Evolutionary conservation across 768 basidiomycete genomes (phyloP).

Genomic region (Termitomyces sp.): DNA sequence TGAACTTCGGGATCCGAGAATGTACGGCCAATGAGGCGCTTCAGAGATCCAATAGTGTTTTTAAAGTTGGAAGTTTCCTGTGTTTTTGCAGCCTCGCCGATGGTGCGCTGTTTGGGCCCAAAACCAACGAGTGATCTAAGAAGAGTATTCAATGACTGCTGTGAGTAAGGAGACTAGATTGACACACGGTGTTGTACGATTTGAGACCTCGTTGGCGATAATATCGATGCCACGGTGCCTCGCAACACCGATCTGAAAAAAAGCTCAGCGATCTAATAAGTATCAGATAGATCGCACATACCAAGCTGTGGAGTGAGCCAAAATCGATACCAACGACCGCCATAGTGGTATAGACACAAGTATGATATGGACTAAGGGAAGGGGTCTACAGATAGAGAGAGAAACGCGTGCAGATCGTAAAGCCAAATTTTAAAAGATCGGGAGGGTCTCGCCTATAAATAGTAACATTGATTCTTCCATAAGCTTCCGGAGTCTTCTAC

Average conservation of each 20-base stretch:
- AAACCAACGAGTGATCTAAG: slow-evolving; percentile 89
- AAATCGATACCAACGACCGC: slow-evolving; percentile 95
- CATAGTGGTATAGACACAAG: slow-evolving; percentile 40
- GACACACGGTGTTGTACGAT: slow-evolving; percentile 91
- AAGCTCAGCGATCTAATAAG: slow-evolving; percentile 6
- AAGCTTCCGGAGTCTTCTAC: slow-evolving; percentile 20
- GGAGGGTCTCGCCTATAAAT: slow-evolving; percentile 16
- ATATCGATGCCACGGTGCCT: slow-evolving; percentile 97
- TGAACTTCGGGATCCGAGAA: slow-evolving; percentile 76
- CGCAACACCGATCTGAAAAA: slow-evolving; percentile 83
- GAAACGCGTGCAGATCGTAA: slow-evolving; percentile 7
- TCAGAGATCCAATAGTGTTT: slow-evolving; percentile 92
- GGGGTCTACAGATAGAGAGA: slow-evolving; percentile 8
- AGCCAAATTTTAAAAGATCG: slow-evolving; percentile 17
- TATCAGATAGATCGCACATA: slow-evolving; percentile 22
- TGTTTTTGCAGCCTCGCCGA: slow-evolving; percentile 95
- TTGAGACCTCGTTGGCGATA: slow-evolving; percentile 96
- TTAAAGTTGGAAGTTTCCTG: slow-evolving; percentile 97
- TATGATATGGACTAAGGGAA: slow-evolving; percentile 8
- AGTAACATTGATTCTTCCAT: slow-evolving; percentile 15
- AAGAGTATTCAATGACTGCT: not conserved
- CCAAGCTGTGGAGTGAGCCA: slow-evolving; percentile 87
- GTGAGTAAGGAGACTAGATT: not conserved
- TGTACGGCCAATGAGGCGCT: slow-evolving; percentile 83
- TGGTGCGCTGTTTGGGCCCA: slow-evolving; percentile 82